These are phyloP conservation scores for Blumeria hordei DNA, from an alignment of 2,329 filamentous ascomycete species.

Conservation along the genomic window DNA sequence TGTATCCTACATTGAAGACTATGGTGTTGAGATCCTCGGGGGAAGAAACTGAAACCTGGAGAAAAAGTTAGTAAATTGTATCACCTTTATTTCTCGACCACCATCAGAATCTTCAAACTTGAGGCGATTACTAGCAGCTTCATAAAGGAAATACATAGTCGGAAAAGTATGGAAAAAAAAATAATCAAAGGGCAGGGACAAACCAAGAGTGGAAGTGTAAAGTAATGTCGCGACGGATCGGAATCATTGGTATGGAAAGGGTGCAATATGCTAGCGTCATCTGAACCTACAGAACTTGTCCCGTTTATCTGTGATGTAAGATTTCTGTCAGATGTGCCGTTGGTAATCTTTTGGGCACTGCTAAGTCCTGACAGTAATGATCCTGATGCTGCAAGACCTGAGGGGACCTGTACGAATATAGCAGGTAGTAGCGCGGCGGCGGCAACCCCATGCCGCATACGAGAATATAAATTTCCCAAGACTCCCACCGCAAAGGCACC, in stretches of 20 bases:
- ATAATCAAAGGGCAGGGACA: constrained; percentile 1
- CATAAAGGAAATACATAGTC: too few relatives aligned
- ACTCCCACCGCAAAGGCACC: constrained; percentile 56
- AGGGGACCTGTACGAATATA: constrained; percentile 51
- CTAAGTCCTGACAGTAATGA: constrained; percentile 32
- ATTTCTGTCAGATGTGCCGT: constrained; percentile 11
- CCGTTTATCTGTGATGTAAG: constrained; percentile 11
- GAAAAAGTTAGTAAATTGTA: constrained; percentile 6
- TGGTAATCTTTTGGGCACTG: constrained; percentile 28
- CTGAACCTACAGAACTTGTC: constrained; percentile 10
- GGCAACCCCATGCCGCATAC: constrained; percentile 35
- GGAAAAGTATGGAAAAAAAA: constrained; percentile 5
- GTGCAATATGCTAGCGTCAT: not conserved
- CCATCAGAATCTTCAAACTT: too few relatives aligned
- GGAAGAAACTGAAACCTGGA: constrained; percentile 7
- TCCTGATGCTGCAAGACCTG: constrained; percentile 33
- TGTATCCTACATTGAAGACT: constrained; percentile 18
- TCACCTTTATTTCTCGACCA: not conserved
- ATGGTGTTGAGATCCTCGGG: constrained; percentile 15
- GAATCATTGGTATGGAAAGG: not conserved
- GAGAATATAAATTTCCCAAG: constrained; percentile 54
- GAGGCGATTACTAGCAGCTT: too few relatives aligned
- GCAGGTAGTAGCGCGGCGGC: constrained; percentile 69
- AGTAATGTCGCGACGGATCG: constrained; percentile 1
- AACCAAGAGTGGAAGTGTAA: constrained; percentile 4